Percentiles rank a stretch among this genome's conserved stretches.
Evolutionary conservation across 768 basidiomycete species (phyloP).

Genomic region (Pisolithus sp.): DNA sequence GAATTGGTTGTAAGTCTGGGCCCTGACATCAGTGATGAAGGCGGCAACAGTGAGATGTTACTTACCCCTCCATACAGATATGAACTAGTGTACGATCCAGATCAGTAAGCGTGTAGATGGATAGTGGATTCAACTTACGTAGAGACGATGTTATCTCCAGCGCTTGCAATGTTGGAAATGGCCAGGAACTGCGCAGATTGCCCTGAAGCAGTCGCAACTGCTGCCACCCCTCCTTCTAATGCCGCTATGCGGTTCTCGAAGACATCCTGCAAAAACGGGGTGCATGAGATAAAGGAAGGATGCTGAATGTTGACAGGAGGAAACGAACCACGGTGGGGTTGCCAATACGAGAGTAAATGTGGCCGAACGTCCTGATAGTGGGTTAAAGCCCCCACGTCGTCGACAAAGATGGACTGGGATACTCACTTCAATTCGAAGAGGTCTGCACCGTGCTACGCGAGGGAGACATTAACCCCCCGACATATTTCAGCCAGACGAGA

Average conservation of each 20-base stretch:
- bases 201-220: conserved; percentile 51
- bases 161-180: conserved; percentile 41
- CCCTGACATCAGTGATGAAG: background rate
- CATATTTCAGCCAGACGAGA: background rate
- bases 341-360: conserved; percentile 50
- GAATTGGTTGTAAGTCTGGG: conserved; percentile 57
- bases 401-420: background rate
- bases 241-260: conserved; percentile 62
- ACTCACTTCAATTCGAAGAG: conserved; percentile 41
- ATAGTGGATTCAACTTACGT: conserved; percentile 31
- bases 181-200: conserved; percentile 61
- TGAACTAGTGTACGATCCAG: conserved; percentile 26
- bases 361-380: conserved; percentile 33
- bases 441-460: conserved; percentile 44
- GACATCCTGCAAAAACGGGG: conserved; percentile 38
- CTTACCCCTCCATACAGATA: conserved; percentile 56
- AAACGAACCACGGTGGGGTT: conserved; percentile 50
- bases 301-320: background rate
- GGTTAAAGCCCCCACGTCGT: background rate
- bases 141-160: conserved; percentile 62
- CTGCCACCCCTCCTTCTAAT: conserved; percentile 57
- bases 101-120: background rate
- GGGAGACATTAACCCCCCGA: conserved; percentile 3
- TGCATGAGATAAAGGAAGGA: background rate
- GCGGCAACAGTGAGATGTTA: background rate